A percentile compares a stretch with the other conserved stretches of the same genome.
Evolutionary conservation across 306 rosid genomes (phyloP).

Genomic region (Begonia peltatifolia): DNA sequence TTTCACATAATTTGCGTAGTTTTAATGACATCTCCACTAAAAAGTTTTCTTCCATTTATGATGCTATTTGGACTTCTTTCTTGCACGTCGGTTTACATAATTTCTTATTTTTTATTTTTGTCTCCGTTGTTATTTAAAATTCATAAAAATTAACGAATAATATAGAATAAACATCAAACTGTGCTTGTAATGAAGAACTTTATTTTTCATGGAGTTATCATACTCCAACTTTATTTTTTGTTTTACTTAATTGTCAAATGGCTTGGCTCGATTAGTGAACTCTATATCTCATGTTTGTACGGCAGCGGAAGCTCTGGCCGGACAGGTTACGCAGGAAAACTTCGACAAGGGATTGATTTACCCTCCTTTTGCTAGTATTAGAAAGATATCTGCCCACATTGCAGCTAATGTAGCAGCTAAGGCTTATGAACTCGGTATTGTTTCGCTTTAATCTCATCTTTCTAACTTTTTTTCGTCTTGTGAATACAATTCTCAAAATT

Average conservation of each 20-base stretch:
- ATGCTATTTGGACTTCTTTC: neutral
- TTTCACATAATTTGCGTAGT: neutral
- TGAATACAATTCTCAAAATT: neutral
- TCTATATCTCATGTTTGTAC: neutral
- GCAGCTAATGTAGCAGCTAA: constrained; percentile 89
- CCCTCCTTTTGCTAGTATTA: constrained; percentile 91
- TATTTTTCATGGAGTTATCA: too few species aligned
- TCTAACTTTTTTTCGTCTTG: neutral
- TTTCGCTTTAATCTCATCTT: neutral
- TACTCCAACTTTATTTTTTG: too few species aligned
- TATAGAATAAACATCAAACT: too few species aligned
- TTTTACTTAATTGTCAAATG: neutral
- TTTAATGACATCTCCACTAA: neutral
- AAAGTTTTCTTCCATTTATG: neutral
- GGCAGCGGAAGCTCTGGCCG: constrained; percentile 92
- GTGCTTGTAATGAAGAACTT: too few species aligned
- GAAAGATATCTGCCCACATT: constrained; percentile 89
- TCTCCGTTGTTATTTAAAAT: too few species aligned
- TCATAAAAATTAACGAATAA: too few species aligned
- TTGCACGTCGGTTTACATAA: too few species aligned
- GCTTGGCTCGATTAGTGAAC: too few species aligned
- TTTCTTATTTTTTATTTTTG: too few species aligned
- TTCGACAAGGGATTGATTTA: constrained; percentile 76
- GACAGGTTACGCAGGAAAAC: constrained; percentile 60
- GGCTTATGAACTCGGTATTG: constrained; percentile 77